Evolutionary conservation across 2,329 filamentous ascomycete species (phyloP), one percentile per base, ranked within the genome.

Genomic region (Epichloe sylvatica): DNA sequence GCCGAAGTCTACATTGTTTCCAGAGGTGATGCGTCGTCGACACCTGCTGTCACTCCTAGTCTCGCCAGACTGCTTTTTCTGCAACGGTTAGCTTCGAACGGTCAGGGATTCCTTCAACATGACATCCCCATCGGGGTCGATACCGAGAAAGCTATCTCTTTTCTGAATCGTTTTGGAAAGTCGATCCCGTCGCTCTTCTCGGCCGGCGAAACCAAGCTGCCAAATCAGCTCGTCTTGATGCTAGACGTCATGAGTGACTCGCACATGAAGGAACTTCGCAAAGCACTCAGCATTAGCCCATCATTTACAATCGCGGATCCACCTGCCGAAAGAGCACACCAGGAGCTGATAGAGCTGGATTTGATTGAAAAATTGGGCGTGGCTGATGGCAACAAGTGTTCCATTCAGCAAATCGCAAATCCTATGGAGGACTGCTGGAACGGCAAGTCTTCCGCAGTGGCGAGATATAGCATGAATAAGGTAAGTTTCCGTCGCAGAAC

Each of bases 121-220:
- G 73, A 70, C 57, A 67, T 72, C 47, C 71, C 67, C 37, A 61
- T 65, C 30, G 64, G 62, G 35, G 55, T 68, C 52, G 61, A 68
- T 43, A 47, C 58, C 23, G 67, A 73, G 51, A 71, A 77, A 40
- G 73, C 76, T 8, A 64, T 86, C 38, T 67, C 70, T 45, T 67
- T 77, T 55, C 68, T 88, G 59, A 78, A 80, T 59, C 67, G 67
- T 46, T 84, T 79, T 62, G 81, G 80, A 53, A 77, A 74, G 53
- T 60, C 67, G 33, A 64, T 73, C 6, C 56, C 66, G 49, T 62
- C 70, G 19, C 65, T 86, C 35, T 80, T 86, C 56, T 50, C 61
- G 4, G 59, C 64, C 40, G 53, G 55, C 11, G 55, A 60, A 17
- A 59, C 64, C 45, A 55, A 53, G 47, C 55, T 55, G 37, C 69